Evolutionary conservation across 257 asterid genomes (phyloP), one percentile per base, ranked within the genome.

Genomic region (Capsicum pubescens): DNA sequence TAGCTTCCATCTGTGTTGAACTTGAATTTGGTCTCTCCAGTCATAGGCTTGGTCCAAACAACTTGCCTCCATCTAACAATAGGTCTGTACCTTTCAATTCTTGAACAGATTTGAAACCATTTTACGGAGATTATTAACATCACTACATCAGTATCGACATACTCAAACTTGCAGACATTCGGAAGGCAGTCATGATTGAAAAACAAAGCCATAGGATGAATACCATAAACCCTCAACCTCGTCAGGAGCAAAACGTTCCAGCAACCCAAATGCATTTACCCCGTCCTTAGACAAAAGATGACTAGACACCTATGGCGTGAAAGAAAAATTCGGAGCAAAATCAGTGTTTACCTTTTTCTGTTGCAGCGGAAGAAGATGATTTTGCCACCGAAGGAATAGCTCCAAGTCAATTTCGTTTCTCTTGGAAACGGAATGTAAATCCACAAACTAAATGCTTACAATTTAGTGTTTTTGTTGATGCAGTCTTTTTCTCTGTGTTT

Each of bases 151-250:
- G 87, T 87, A 82, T 96, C 99, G 3, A 96, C 90, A 66, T 93
- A 94, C 85, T 96, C 99, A 39, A 94, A 96, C 89, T 98, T 88
- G 84, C 98, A 96, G 7, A 95, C 98, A 90, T 93, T 96, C 2
- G 99, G 98, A n/a, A 96, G 95, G 88, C 98, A 96, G 88, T 94
- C 98, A n/a, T 96, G 99, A 68, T 96, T 96, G 87, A 96, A 93
- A 72, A 96, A 93, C 42, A 98, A 92, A 0, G 98, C 97, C 84
- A 77, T 88, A 0, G 95, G 99, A 64, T 96, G 94, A 67, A 96
- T 87, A 55, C 97, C 98, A 5, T 92, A 94, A 5, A 97, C 98
- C 88, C 98, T 91, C 58, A 96, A 98, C 95, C 81, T 83, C 88
- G 13, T 78, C 86, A 2, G 70, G 82, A 58, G 70, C 36, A 19